Evolutionary conservation across 441 rosid species (phyloP).

Genomic region (Mallotus repandus): DNA sequence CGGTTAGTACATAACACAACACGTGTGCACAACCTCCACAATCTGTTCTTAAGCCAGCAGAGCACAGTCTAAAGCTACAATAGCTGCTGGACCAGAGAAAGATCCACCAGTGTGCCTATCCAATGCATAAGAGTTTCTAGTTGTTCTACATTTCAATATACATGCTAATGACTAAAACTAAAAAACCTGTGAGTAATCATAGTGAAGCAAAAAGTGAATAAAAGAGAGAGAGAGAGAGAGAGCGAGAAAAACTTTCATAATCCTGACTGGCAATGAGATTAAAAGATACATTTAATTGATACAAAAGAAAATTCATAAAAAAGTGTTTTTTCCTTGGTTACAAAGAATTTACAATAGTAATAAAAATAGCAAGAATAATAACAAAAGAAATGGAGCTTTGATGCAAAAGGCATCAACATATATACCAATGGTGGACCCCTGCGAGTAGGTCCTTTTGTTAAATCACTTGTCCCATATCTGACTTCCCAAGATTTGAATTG

Average conservation of each 20-base stretch:
- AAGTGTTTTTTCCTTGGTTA: not conserved
- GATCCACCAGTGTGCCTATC: conserved; percentile 94
- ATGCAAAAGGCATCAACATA: conserved; percentile 29
- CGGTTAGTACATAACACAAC: no score
- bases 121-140: conserved; percentile 78
- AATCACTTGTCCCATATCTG: conserved; percentile 61
- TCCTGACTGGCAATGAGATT: not conserved
- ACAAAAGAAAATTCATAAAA: conserved; percentile 2
- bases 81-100: conserved; percentile 13
- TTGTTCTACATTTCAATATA: conserved; percentile 55
- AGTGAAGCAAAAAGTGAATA: no score
- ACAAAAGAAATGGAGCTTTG: not conserved
- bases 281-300: not conserved
- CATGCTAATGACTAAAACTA: conserved; percentile 4
- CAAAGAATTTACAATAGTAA: not conserved
- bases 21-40: no score
- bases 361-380: not conserved
- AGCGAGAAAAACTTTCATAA: no score
- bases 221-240: no score
- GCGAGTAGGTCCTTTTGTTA: conserved; percentile 55
- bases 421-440: conserved; percentile 78
- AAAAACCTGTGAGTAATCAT: no score
- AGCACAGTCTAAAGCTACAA: no score
- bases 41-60: no score
- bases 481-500: conserved; percentile 53